Conservation (phyloP, 805 yeast species). For the Jamesozyma piceae region DNA sequence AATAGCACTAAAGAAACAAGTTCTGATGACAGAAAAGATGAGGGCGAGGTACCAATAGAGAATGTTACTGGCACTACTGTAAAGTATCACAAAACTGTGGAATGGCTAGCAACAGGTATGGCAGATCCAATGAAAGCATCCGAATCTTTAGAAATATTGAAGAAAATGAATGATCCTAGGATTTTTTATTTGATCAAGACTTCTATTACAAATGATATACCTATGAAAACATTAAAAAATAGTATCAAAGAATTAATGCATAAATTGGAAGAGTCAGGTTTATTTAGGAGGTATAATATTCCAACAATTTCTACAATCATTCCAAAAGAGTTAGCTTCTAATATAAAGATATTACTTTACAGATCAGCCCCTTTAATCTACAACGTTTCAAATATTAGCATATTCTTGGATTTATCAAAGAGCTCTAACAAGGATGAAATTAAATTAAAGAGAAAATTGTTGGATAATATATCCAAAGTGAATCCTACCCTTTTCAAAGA, state of each 20-base stretch:
- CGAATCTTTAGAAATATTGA: constrained; percentile 44
- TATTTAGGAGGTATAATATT: constrained; percentile 32
- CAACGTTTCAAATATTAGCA: constrained; percentile 55
- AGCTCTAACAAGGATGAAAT: constrained; percentile 27
- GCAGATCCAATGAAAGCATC: constrained; percentile 44
- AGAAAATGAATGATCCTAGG: constrained; percentile 49
- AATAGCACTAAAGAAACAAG: background rate
- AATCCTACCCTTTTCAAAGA: constrained; percentile 57
- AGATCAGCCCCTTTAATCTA: constrained; percentile 52
- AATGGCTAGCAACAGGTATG: constrained; percentile 51
- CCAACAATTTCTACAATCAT: constrained; percentile 30
- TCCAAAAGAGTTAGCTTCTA: constrained; percentile 41
- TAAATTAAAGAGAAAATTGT: constrained; percentile 37
- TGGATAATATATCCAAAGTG: constrained; percentile 49
- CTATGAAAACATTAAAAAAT: constrained; percentile 48
- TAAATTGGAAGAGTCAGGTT: constrained; percentile 46
- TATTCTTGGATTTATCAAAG: constrained; percentile 34
- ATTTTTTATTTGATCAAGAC: constrained; percentile 45
- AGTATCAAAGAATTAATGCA: constrained; percentile 54
- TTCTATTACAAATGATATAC: constrained; percentile 48
- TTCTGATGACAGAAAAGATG: constrained; percentile 6
- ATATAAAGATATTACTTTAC: constrained; percentile 49
- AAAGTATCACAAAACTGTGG: constrained; percentile 45
- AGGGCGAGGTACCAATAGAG: constrained; percentile 13
- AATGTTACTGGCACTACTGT: constrained; percentile 3